These are phyloP conservation scores for Hypoxylon sp. DNA, from an alignment of 2,329 filamentous ascomycete genomes.

Conservation along the genomic window DNA sequence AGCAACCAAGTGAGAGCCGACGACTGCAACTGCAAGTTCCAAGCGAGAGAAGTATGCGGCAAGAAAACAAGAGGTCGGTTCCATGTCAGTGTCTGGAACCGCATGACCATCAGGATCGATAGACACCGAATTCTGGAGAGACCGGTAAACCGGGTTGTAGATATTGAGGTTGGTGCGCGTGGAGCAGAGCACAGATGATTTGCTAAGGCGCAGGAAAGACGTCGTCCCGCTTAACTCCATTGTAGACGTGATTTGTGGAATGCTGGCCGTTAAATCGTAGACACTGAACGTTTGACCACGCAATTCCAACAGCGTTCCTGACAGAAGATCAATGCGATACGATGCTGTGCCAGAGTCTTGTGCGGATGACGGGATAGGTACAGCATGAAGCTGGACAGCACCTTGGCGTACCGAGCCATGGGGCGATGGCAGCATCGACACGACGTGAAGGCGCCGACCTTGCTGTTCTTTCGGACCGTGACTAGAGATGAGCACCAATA, in stretches of 20 bases:
- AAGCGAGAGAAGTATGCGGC: slow-evolving; percentile 74
- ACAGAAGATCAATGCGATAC: slow-evolving; percentile 72
- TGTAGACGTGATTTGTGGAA: slow-evolving; percentile 70
- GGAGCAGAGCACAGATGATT: slow-evolving; percentile 73
- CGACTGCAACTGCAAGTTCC: slow-evolving; percentile 73
- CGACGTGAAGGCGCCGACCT: slow-evolving; percentile 49
- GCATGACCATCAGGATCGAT: slow-evolving; percentile 59
- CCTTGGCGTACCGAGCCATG: slow-evolving; percentile 39
- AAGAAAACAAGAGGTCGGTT: slow-evolving; percentile 57
- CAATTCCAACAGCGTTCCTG: slow-evolving; percentile 74
- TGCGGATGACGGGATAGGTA: slow-evolving; percentile 40
- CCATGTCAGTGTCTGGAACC: slow-evolving; percentile 48
- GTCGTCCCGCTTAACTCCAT: slow-evolving; percentile 64
- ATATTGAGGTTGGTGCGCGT: slow-evolving; percentile 68
- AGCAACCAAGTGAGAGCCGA: slow-evolving; percentile 73
- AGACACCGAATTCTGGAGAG: slow-evolving; percentile 65
- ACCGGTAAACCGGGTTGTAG: slow-evolving; percentile 77
- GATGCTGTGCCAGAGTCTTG: slow-evolving; percentile 34
- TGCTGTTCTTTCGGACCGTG: slow-evolving; percentile 47
- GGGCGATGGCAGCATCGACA: slow-evolving; percentile 44
- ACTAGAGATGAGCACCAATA: slow-evolving; percentile 65
- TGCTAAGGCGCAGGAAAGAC: slow-evolving; percentile 76
- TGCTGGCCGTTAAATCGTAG: slow-evolving; percentile 72
- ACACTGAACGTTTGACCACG: slow-evolving; percentile 65
- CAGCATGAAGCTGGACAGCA: slow-evolving; percentile 47